These are phyloP conservation scores for Tetrapisispora iriomotensis DNA, from an alignment of 805 yeast species.

Conservation along the genomic window DNA sequence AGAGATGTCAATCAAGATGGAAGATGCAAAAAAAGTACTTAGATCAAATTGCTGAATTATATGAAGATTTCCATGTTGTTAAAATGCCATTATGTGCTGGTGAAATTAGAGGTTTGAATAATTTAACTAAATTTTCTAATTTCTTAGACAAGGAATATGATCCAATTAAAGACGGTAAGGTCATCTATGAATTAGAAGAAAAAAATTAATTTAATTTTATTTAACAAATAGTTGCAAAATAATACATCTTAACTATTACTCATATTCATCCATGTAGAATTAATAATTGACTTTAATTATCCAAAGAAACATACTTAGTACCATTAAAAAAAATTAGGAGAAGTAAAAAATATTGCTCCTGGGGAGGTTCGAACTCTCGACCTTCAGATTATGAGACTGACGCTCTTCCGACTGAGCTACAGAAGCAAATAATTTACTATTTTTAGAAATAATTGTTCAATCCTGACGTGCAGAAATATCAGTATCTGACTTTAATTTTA, in stretches of 20 bases:
- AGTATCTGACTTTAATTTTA: too few relatives aligned
- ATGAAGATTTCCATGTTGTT: slow-evolving; percentile 93
- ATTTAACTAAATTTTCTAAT: slow-evolving; percentile 72
- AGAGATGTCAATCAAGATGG: slow-evolving; percentile 86
- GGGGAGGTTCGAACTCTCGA: slow-evolving; percentile 32
- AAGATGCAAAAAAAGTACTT: slow-evolving; percentile 92
- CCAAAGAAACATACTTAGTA: background rate
- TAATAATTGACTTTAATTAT: background rate
- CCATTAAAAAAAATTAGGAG: background rate
- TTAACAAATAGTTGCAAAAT: background rate
- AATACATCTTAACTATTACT: background rate
- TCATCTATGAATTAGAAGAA: slow-evolving; percentile 30
- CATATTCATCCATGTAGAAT: background rate
- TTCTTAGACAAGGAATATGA: slow-evolving; percentile 71
- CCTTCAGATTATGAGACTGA: slow-evolving; percentile 7
- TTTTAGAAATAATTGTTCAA: too few relatives aligned
- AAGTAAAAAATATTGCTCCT: slow-evolving; percentile 31
- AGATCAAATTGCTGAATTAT: slow-evolving; percentile 90
- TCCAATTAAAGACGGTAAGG: slow-evolving; percentile 43
- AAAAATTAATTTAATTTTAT: slow-evolving; percentile 10
- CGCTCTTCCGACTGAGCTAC: slow-evolving; percentile 7
- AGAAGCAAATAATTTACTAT: slow-evolving; percentile 1
- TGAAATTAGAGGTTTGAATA: slow-evolving; percentile 89
- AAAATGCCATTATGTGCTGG: slow-evolving; percentile 92
- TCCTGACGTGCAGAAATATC: too few relatives aligned